phyloP scores from a whole-genome alignment of 306 rosid genomes.

The Gleditsia sinensis region DNA sequence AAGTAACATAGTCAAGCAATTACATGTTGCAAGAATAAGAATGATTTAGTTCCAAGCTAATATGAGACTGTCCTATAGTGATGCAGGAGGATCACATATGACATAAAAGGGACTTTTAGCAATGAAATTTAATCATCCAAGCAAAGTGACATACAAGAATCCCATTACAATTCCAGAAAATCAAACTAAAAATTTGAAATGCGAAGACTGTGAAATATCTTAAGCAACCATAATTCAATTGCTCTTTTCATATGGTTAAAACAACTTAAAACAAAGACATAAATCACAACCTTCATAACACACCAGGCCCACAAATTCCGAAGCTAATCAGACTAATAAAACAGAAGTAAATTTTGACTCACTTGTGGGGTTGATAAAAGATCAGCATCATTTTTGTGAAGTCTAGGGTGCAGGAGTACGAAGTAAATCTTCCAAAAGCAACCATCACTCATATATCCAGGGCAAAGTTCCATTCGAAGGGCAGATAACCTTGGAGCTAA shows the following conservation, averaged over 20 bases:
- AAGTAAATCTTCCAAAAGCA: slow-evolving; percentile 83
- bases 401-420: slow-evolving; percentile 73
- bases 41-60: neutral
- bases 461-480: slow-evolving; percentile 78
- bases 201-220: neutral
- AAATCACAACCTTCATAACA: neutral
- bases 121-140: neutral
- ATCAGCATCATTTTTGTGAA: slow-evolving; percentile 59
- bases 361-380: slow-evolving; percentile 75
- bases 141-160: neutral
- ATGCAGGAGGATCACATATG: neutral
- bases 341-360: slow-evolving; percentile 36
- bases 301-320: neutral
- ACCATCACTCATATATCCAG: slow-evolving; percentile 75
- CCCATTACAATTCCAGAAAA: neutral
- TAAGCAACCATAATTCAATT: neutral
- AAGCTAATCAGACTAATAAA: slow-evolving; percentile 1
- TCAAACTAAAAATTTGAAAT: neutral
- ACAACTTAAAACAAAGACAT: neutral
- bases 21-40: neutral
- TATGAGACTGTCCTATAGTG: neutral
- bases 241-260: neutral
- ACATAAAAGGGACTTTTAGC: neutral
- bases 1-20: neutral
- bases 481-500: slow-evolving; percentile 71